Percentiles rank a stretch among this genome's conserved stretches.
These are phyloP conservation scores for Fusarium haematococcum DNA, from an alignment of 2,329 filamentous ascomycete genomes.

Conservation along the genomic window DNA sequence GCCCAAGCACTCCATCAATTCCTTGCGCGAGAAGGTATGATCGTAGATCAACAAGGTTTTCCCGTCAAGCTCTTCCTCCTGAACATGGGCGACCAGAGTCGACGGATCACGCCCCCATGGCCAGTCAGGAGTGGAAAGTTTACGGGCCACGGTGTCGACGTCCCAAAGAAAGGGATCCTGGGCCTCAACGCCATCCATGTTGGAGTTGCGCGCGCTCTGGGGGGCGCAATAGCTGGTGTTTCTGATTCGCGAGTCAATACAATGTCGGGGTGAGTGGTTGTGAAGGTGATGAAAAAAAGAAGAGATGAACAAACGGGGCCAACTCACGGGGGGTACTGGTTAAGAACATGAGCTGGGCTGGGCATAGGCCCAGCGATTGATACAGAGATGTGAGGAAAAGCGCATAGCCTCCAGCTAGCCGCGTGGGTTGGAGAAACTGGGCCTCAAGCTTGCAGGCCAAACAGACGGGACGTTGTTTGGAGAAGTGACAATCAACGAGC, in stretches of 20 bases:
- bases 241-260: constrained; percentile 9
- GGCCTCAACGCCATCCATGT: constrained; percentile 45
- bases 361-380: constrained; percentile 28
- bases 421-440: background rate
- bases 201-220: constrained; percentile 5
- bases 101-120: constrained; percentile 64
- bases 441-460: background rate
- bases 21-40: constrained; percentile 61
- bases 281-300: background rate
- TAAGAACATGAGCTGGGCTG: constrained; percentile 22
- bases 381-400: constrained; percentile 5
- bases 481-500: background rate
- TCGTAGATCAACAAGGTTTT: constrained; percentile 69
- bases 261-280: background rate
- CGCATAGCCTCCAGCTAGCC: constrained; percentile 35
- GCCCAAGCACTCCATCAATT: constrained; percentile 65
- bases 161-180: constrained; percentile 82
- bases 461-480: background rate
- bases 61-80: constrained; percentile 74
- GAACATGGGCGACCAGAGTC: constrained; percentile 65
- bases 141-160: constrained; percentile 72
- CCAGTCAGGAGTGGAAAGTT: constrained; percentile 68
- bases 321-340: constrained; percentile 5
- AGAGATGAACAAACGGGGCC: background rate
- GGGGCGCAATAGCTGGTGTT: constrained; percentile 2